Percentiles rank a stretch among this genome's conserved stretches.
Evolutionary conservation across 805 yeast genomes (phyloP).

Genomic region (Barnettozyma californica): DNA sequence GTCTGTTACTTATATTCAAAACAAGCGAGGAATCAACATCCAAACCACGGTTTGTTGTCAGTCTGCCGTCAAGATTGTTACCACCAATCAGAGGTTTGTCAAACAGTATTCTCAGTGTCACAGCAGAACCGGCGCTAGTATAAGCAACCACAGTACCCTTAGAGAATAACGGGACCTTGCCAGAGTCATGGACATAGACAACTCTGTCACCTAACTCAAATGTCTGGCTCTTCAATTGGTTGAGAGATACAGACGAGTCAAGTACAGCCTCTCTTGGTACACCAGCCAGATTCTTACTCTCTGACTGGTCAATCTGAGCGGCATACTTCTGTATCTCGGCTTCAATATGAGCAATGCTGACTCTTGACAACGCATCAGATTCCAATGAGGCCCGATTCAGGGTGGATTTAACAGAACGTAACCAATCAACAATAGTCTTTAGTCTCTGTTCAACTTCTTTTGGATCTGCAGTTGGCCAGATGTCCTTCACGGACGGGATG

Average conservation of each 20-base stretch:
- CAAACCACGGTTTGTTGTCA: slow-evolving; percentile 75
- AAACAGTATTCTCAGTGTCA: slow-evolving; percentile 72
- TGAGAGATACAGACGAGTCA: slow-evolving; percentile 67
- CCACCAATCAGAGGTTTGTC: slow-evolving; percentile 83
- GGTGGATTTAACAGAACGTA: slow-evolving; percentile 46
- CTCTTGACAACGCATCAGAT: slow-evolving; percentile 69
- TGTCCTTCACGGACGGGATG: slow-evolving; percentile 27
- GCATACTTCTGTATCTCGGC: slow-evolving; percentile 43
- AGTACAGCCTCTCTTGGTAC: slow-evolving; percentile 83
- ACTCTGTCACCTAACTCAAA: slow-evolving; percentile 90
- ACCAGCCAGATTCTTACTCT: slow-evolving; percentile 59
- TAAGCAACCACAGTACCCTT: slow-evolving; percentile 90
- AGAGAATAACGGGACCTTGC: slow-evolving; percentile 81
- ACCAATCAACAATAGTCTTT: slow-evolving; percentile 31
- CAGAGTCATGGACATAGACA: slow-evolving; percentile 75
- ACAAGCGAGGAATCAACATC: slow-evolving; percentile 77
- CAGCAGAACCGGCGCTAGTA: slow-evolving; percentile 45
- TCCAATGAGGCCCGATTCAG: slow-evolving; percentile 67
- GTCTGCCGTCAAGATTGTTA: slow-evolving; percentile 70
- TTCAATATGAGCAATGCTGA: slow-evolving; percentile 66
- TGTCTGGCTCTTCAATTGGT: slow-evolving; percentile 64
- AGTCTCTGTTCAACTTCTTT: slow-evolving; percentile 26
- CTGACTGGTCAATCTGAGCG: slow-evolving; percentile 38
- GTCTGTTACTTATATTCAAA: slow-evolving; percentile 69
- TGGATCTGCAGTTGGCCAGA: slow-evolving; percentile 32